Conservation (phyloP, 2,329 filamentous ascomycete species). For the Cladorrhinum sp. region DNA sequence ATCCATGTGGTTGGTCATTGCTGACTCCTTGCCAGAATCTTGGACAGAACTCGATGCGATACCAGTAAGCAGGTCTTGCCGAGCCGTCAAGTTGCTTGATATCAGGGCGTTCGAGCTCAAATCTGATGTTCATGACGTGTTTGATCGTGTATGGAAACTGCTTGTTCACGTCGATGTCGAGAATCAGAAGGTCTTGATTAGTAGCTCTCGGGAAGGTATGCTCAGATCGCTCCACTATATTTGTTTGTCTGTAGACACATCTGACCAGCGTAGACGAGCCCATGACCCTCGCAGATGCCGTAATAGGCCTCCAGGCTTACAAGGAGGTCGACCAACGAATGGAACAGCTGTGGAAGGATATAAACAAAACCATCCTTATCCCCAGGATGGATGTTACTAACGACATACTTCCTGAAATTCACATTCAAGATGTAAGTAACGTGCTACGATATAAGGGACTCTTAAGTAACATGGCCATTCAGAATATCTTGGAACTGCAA, state of each 20-base stretch:
- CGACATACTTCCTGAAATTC: slow-evolving; percentile 39
- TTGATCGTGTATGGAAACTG: slow-evolving; percentile 68
- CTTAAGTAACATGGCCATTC: neutral
- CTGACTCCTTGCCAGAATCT: slow-evolving; percentile 43
- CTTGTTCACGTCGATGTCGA: slow-evolving; percentile 62
- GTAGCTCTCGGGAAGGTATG: slow-evolving; percentile 49
- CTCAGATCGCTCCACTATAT: neutral
- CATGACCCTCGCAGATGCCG: slow-evolving; percentile 52
- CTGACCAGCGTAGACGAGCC: slow-evolving; percentile 41
- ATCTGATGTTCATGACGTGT: slow-evolving; percentile 60
- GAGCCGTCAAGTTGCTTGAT: slow-evolving; percentile 63
- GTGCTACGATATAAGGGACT: neutral
- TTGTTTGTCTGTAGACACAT: slow-evolving; percentile 20
- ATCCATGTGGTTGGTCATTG: neutral
- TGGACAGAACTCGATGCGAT: slow-evolving; percentile 58
- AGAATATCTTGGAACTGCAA: slow-evolving; percentile 44
- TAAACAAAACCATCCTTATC: slow-evolving; percentile 59
- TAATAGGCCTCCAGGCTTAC: slow-evolving; percentile 55
- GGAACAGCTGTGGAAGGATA: slow-evolving; percentile 57
- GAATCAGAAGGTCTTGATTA: slow-evolving; percentile 54
- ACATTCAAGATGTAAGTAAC: slow-evolving; percentile 39
- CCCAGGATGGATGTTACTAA: slow-evolving; percentile 53
- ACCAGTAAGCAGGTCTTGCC: slow-evolving; percentile 58
- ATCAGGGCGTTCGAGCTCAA: slow-evolving; percentile 64
- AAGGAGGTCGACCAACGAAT: slow-evolving; percentile 61